These are phyloP conservation scores for Diaporthe sp. DNA, from an alignment of 2,329 filamentous ascomycete species.

Conservation along the genomic window DNA sequence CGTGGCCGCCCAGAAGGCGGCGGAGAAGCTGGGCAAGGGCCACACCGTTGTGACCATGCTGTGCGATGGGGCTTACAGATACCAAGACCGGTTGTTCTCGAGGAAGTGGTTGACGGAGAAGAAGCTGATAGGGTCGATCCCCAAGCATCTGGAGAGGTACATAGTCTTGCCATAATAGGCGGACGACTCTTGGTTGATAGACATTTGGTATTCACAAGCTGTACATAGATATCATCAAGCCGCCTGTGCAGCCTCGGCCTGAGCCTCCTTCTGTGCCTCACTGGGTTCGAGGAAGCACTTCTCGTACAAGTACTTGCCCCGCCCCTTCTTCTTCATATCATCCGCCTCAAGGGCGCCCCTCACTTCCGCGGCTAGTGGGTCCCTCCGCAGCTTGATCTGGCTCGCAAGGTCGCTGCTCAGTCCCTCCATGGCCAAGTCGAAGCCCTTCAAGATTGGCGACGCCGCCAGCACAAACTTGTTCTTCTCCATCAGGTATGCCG, in stretches of 20 bases:
- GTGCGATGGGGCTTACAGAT: constrained; percentile 97
- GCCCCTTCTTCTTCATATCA: constrained; percentile 35
- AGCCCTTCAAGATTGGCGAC: constrained; percentile 57
- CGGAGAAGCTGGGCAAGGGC: constrained; percentile 88
- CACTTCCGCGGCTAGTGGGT: constrained; percentile 47
- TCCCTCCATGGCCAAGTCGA: constrained; percentile 58
- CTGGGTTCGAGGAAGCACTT: constrained; percentile 47
- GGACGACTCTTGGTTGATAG: constrained; percentile 13
- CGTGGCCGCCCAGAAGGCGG: constrained; percentile 93
- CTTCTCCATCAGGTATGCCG: constrained; percentile 51
- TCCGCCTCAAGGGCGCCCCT: constrained; percentile 42
- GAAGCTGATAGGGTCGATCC: constrained; percentile 84
- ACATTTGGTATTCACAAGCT: constrained; percentile 35
- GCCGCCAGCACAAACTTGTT: constrained; percentile 54
- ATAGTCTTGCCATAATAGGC: constrained; percentile 82
- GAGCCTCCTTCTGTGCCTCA: constrained; percentile 35
- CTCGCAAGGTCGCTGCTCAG: constrained; percentile 50
- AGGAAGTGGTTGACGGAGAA: constrained; percentile 91
- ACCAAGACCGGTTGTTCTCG: constrained; percentile 94
- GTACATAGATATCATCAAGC: constrained; percentile 43
- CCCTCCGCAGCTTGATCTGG: constrained; percentile 49
- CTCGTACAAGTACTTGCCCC: constrained; percentile 48
- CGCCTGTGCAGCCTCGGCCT: constrained; percentile 20
- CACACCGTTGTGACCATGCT: constrained; percentile 94
- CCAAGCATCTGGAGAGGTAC: constrained; percentile 89